Evolutionary conservation across 2,329 filamentous ascomycete species (phyloP).

Genomic region (Calonectria pauciramosa): DNA sequence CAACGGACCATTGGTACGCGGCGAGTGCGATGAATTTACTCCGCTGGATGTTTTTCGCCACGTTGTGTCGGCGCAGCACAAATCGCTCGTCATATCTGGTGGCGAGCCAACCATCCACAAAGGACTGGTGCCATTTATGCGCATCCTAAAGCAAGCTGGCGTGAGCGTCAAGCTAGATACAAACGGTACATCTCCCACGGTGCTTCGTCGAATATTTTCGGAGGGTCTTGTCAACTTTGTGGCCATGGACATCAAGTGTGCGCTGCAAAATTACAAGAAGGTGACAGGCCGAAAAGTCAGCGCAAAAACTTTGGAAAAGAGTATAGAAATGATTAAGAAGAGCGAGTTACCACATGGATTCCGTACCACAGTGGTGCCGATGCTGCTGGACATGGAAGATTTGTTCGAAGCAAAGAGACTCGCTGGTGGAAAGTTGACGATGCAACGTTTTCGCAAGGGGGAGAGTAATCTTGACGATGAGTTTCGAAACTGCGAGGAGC

Average conservation of each 20-base stretch:
- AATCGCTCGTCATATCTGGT: conserved; percentile 38
- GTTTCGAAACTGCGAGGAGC: conserved; percentile 28
- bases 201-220: conserved; percentile 15
- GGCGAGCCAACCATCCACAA: conserved; percentile 44
- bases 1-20: conserved; percentile 37
- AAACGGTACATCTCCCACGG: conserved; percentile 31
- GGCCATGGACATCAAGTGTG: conserved; percentile 44
- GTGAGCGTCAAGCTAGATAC: conserved; percentile 39
- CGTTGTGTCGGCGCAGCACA: conserved; percentile 33
- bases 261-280: conserved; percentile 39
- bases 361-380: conserved; percentile 39
- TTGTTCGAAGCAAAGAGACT: conserved; percentile 40
- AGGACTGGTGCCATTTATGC: conserved; percentile 34
- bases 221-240: conserved; percentile 37
- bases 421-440: conserved; percentile 38
- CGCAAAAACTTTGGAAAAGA: conserved; percentile 30
- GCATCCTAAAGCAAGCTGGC: conserved; percentile 29
- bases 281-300: conserved; percentile 37
- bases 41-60: conserved; percentile 35
- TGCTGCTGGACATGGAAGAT: conserved; percentile 39
- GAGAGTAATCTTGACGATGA: conserved; percentile 19
- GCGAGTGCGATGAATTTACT: conserved; percentile 31
- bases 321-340: conserved; percentile 37
- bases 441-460: conserved; percentile 39
- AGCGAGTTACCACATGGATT: conserved; percentile 39